Evolutionary conservation across 1,139 yeast genomes (phyloP), one percentile per base, ranked within the genome.

Genomic region (Yamadazyma atlantica): DNA sequence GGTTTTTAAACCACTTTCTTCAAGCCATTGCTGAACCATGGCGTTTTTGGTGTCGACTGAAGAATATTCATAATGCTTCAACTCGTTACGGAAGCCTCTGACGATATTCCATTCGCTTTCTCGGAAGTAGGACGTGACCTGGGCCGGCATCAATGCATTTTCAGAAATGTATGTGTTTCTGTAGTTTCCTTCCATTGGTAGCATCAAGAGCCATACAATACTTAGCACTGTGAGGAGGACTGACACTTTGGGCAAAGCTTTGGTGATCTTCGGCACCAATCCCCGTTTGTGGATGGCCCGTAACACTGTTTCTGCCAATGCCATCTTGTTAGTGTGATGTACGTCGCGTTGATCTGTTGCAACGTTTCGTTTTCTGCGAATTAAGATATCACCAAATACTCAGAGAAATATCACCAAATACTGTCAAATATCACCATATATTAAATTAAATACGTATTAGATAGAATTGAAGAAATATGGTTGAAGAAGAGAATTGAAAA

Each of bases 81-180:
- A 56, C 47, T 82, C 87, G 31, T 73, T 75, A 43, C 96, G 72
- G 56, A 83, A 89, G 0, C 97, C 98, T 41, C 97, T 68, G 18
- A 89, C 80, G 39, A 86, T 70, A 54, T 90, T 88, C 97, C 97
- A 92, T 54, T 92, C 98, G 36, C 92, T 81, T 51, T 90, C 97
- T 41, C 97, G 72, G 58, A 88, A 94, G 57, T 88, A 89, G 13
- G 96, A 84, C 50, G 83, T 84, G 3, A 92, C 97, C 58, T 92
- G 97, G 0, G 95, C 90, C 10, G 98, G 97, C 86, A 94, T 82
- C 58, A 94, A 69, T 25, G 99, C 99, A 62, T 92, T 94, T 57
- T 94, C 99, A 7, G 95, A 85, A 15, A 90, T 85, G 57, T 92
- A 92, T 5, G 96, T 87, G 48, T 73, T 66, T 39, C 97, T 70